phyloP scores from a whole-genome alignment of 2,329 filamentous ascomycete species.

The Knufia fluminis region DNA sequence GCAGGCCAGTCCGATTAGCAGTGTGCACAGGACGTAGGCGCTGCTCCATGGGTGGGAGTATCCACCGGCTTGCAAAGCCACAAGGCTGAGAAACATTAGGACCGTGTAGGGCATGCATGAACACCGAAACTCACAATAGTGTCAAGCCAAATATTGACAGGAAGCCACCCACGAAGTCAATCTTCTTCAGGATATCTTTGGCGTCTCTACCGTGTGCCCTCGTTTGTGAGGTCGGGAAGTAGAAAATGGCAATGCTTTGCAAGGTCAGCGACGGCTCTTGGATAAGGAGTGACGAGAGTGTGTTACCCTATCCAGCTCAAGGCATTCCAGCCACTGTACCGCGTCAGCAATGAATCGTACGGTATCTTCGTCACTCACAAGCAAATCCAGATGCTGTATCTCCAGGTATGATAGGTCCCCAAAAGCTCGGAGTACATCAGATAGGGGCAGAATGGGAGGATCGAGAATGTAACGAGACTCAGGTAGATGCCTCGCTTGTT shows the following conservation, averaged over 20 bases:
- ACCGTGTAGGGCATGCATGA: not conserved
- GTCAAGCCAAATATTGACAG: constrained; percentile 15
- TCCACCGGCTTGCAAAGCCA: constrained; percentile 17
- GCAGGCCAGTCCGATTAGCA: constrained; percentile 13
- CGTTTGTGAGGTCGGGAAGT: constrained; percentile 14
- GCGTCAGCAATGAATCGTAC: not conserved
- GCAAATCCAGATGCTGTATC: constrained; percentile 18
- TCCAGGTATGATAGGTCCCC: constrained; percentile 17
- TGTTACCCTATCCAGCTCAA: no score
- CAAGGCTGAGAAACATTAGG: constrained; percentile 10
- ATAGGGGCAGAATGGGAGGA: constrained; percentile 16
- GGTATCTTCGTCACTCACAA: constrained; percentile 8
- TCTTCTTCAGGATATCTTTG: constrained; percentile 11
- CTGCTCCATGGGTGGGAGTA: constrained; percentile 17
- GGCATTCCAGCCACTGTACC: constrained; percentile 14
- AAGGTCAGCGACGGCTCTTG: constrained; percentile 12
- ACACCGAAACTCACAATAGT: constrained; percentile 11
- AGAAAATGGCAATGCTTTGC: constrained; percentile 11
- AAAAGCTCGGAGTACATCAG: constrained; percentile 14
- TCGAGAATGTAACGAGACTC: constrained; percentile 12
- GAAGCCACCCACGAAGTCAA: constrained; percentile 15
- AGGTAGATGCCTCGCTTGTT: constrained; percentile 15
- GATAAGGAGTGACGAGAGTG: no score
- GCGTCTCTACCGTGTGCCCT: constrained; percentile 10
- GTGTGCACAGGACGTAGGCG: constrained; percentile 13